Evolutionary conservation across 1,139 yeast genomes (phyloP).

Genomic region (Pichia cactophila): DNA sequence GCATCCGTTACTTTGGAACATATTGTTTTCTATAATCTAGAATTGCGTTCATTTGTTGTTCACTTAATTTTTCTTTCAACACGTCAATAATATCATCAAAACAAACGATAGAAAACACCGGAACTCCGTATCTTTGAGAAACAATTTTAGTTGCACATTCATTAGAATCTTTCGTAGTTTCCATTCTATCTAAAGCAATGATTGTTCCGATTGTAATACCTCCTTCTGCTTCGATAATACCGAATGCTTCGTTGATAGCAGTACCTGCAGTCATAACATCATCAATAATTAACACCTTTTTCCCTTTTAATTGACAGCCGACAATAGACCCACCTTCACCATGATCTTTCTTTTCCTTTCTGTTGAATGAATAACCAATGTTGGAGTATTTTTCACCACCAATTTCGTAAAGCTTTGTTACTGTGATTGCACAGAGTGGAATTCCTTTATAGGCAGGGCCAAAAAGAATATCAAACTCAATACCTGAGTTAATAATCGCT

Average conservation of each 20-base stretch:
- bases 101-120: constrained; percentile 75
- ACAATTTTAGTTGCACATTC: constrained; percentile 80
- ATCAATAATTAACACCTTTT: constrained; percentile 77
- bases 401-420: constrained; percentile 84
- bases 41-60: constrained; percentile 48
- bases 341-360: constrained; percentile 94
- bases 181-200: constrained; percentile 93
- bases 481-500: constrained; percentile 70
- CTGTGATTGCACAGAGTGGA: constrained; percentile 88
- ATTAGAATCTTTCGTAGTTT: constrained; percentile 58
- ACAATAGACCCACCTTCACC: constrained; percentile 98
- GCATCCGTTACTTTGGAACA: constrained; percentile 31
- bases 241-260: constrained; percentile 90
- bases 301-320: constrained; percentile 67
- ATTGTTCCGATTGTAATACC: constrained; percentile 79
- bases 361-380: constrained; percentile 67
- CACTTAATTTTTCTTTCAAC: constrained; percentile 44
- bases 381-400: constrained; percentile 67
- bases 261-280: constrained; percentile 99
- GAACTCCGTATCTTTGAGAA: constrained; percentile 62
- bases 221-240: constrained; percentile 59
- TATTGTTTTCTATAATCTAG: constrained; percentile 51
- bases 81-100: constrained; percentile 66
- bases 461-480: constrained; percentile 83
- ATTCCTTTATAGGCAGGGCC: constrained; percentile 99